Conservation (phyloP, 2,329 filamentous ascomycete species). For the Didymella arachidicola region DNA sequence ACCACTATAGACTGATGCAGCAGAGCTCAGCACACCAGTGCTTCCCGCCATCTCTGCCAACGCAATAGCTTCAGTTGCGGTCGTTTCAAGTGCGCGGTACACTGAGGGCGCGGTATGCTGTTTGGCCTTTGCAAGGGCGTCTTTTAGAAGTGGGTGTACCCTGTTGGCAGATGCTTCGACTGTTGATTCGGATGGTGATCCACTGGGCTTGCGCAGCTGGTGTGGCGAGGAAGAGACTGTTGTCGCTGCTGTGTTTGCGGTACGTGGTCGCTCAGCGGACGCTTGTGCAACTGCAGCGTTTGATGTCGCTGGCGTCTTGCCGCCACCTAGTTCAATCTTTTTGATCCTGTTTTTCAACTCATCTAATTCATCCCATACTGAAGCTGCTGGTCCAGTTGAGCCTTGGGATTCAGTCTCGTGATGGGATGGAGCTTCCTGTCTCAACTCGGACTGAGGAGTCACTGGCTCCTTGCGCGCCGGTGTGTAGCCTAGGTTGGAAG, state of each 20-base stretch:
- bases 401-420: constrained; percentile 78
- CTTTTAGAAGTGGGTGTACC: constrained; percentile 78
- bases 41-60: constrained; percentile 80
- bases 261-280: constrained; percentile 82
- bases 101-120: constrained; percentile 72
- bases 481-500: constrained; percentile 50
- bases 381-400: constrained; percentile 88
- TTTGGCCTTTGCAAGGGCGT: constrained; percentile 82
- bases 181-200: constrained; percentile 52
- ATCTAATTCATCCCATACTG: constrained; percentile 96
- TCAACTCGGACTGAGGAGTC: constrained; percentile 34
- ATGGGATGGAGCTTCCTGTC: constrained; percentile 40
- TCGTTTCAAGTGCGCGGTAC: constrained; percentile 79
- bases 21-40: constrained; percentile 69
- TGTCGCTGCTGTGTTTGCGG: constrained; percentile 88
- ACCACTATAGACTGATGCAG: constrained; percentile 70
- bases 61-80: constrained; percentile 80
- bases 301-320: constrained; percentile 83
- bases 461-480: constrained; percentile 42
- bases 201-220: constrained; percentile 64
- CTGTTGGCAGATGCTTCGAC: constrained; percentile 59
- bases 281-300: constrained; percentile 72
- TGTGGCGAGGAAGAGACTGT: constrained; percentile 92
- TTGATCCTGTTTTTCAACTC: constrained; percentile 93
- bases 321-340: constrained; percentile 80